phyloP scores from a whole-genome alignment of 2,329 filamentous ascomycete species.

The Sclerotinia trifoliorum region DNA sequence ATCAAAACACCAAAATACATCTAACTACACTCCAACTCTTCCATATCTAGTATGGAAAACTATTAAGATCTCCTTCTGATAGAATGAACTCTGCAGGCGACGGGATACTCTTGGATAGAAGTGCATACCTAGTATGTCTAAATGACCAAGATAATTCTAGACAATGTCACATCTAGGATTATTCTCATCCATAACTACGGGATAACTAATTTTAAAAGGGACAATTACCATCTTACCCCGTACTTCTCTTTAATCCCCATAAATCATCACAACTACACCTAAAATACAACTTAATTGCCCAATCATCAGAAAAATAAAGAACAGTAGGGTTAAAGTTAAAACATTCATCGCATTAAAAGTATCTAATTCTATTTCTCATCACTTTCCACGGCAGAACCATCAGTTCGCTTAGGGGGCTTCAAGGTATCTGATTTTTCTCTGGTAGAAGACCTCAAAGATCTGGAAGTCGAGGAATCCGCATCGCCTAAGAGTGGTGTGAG shows the following conservation, averaged over 20 bases:
- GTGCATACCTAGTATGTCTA: too few relatives aligned
- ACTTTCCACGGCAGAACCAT: constrained; percentile 6
- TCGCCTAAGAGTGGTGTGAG: constrained; percentile 29
- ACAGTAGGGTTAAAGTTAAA: neutral
- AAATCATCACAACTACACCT: neutral
- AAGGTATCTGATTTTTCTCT: neutral
- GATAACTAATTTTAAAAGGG: neutral
- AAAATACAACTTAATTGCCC: neutral
- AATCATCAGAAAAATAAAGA: neutral
- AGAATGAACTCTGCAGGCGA: neutral
- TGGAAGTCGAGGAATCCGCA: constrained; percentile 24
- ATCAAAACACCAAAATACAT: too few relatives aligned
- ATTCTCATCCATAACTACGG: neutral
- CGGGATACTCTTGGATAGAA: neutral
- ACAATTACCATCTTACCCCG: neutral
- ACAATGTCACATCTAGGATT: neutral
- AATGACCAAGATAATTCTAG: neutral
- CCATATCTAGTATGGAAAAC: too few relatives aligned
- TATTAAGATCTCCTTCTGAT: too few relatives aligned
- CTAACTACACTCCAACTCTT: too few relatives aligned
- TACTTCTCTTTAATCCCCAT: neutral
- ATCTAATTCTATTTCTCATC: constrained; percentile 17
- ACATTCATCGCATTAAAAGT: constrained; percentile 6
- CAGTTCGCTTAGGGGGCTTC: neutral
- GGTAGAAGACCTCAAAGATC: constrained; percentile 20